These are phyloP conservation scores for Didymella arachidicola DNA, from an alignment of 2,329 filamentous ascomycete species.

Conservation along the genomic window DNA sequence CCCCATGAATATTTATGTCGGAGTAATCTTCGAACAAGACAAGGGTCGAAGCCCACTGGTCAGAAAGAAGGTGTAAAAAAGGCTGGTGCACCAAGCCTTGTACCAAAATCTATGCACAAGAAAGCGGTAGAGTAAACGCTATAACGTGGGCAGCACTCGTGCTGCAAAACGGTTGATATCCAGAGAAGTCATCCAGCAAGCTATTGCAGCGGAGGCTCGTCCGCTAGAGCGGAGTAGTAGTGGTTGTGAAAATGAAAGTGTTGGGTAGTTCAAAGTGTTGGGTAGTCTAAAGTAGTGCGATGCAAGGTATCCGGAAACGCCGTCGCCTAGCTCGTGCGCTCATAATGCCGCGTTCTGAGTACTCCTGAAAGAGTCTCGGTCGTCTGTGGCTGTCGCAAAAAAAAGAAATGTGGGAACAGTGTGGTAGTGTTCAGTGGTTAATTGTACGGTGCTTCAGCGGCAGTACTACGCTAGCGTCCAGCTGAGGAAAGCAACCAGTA, in stretches of 20 bases:
- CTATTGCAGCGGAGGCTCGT: constrained; percentile 3
- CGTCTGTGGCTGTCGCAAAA: constrained; percentile 16
- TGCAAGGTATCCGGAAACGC: constrained; percentile 24
- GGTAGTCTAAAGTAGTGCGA: constrained; percentile 11
- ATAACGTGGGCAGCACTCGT: constrained; percentile 4
- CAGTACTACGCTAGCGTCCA: constrained; percentile 35
- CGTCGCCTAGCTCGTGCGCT: constrained; percentile 28
- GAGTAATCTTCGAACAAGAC: background rate
- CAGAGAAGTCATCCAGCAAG: constrained; percentile 6
- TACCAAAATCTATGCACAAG: constrained; percentile 17
- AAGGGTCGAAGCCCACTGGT: constrained; percentile 5
- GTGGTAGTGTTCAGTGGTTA: constrained; percentile 14
- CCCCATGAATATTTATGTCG: constrained; percentile 1
- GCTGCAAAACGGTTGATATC: constrained; percentile 4
- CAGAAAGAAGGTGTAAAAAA: constrained; percentile 6
- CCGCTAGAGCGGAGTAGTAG: constrained; percentile 1
- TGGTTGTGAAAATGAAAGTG: constrained; percentile 8
- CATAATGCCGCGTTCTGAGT: constrained; percentile 16
- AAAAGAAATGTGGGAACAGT: constrained; percentile 20
- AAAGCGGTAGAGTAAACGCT: constrained; percentile 7
- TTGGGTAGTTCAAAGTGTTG: constrained; percentile 17
- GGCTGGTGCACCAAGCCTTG: constrained; percentile 14
- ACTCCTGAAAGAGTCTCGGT: constrained; percentile 9
- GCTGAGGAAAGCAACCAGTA: constrained; percentile 40
- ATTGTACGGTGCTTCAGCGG: constrained; percentile 17